Conservation (phyloP, 176 grass and related monocot genomes). For the maize (Zea mays) region Zm-B73-REFERENCE-NAM-5.0 NC_050099.1:241428001-241428500, state of each 20-base stretch:
- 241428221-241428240: slow-evolving; percentile 23
- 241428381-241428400: slow-evolving; percentile 65
- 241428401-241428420: slow-evolving; percentile 58
- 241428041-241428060: slow-evolving; percentile 81
- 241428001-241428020: slow-evolving; percentile 57
- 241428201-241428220: slow-evolving; percentile 53
- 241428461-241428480: slow-evolving; percentile 64
- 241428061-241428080: slow-evolving; percentile 54
- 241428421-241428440: slow-evolving; percentile 67
- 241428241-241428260: slow-evolving; percentile 42
- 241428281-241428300: slow-evolving; percentile 72
- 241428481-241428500: slow-evolving; percentile 70
- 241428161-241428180: background rate
- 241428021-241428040: slow-evolving; percentile 86
- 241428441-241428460: slow-evolving; percentile 64
- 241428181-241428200: slow-evolving; percentile 73
- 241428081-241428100: slow-evolving; percentile 74
- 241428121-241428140: slow-evolving; percentile 63
- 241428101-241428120: slow-evolving; percentile 75
- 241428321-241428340: slow-evolving; percentile 76
- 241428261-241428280: slow-evolving; percentile 81
- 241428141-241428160: slow-evolving; percentile 47
- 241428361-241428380: slow-evolving; percentile 67
- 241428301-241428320: slow-evolving; percentile 55
- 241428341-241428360: slow-evolving; percentile 63